Evolutionary conservation across 2,329 filamentous ascomycete species (phyloP).

Genomic region (Parafenestella ontariensis): DNA sequence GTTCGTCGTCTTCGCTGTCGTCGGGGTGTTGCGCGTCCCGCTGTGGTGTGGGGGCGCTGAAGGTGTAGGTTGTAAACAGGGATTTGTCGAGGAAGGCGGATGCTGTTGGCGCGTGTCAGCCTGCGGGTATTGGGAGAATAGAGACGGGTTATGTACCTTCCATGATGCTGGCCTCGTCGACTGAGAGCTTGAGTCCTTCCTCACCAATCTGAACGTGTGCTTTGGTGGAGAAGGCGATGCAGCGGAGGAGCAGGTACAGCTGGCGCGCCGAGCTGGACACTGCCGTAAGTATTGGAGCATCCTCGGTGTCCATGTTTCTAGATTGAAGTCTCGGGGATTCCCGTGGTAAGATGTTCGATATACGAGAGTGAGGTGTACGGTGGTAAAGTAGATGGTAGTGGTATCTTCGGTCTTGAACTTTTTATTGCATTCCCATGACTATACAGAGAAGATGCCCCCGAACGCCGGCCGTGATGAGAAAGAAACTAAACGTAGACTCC

Average conservation of each 20-base stretch:
- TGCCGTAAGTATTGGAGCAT: slow-evolving; percentile 71
- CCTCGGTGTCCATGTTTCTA: slow-evolving; percentile 38
- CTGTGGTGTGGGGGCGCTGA: slow-evolving; percentile 61
- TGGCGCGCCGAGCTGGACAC: slow-evolving; percentile 80
- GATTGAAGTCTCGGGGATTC: slow-evolving; percentile 2
- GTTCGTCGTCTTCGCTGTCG: slow-evolving; percentile 44
- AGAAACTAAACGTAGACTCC: slow-evolving; percentile 88
- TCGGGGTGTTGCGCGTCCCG: slow-evolving; percentile 42
- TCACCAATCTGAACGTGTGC: slow-evolving; percentile 78
- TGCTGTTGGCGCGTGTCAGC: slow-evolving; percentile 52
- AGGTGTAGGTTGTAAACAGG: slow-evolving; percentile 85
- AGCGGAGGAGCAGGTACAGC: slow-evolving; percentile 70
- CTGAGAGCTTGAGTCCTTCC: slow-evolving; percentile 85
- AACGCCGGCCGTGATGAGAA: slow-evolving; percentile 37
- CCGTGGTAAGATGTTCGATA: slow-evolving; percentile 2
- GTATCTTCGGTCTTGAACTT: slow-evolving; percentile 29
- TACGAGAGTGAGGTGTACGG: slow-evolving; percentile 2
- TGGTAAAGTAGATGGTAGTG: slow-evolving; percentile 14
- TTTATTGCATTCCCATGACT: slow-evolving; percentile 51
- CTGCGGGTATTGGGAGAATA: background rate
- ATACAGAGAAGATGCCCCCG: slow-evolving; percentile 34
- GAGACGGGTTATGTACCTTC: slow-evolving; percentile 67
- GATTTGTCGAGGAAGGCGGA: slow-evolving; percentile 85
- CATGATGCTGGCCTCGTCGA: slow-evolving; percentile 88
- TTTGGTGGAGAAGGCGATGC: slow-evolving; percentile 67